Evolutionary conservation across 306 rosid genomes (phyloP), one percentile per base, ranked within the genome.

Genomic region (Mimosa bimucronata): DNA sequence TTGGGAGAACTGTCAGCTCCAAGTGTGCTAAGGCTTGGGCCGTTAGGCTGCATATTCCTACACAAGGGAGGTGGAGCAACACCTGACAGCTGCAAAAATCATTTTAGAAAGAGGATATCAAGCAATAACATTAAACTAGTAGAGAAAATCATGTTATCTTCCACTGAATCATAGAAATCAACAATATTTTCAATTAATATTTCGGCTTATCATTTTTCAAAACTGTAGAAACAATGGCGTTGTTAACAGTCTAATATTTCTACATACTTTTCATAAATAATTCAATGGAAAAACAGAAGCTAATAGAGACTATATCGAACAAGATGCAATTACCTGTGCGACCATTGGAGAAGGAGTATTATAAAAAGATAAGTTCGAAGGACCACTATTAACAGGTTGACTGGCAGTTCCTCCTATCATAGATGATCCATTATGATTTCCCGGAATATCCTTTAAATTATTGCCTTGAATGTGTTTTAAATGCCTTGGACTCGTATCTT

Each of bases 261-360:
- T 70, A 64, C 37, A 74, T 72, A 46, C 18, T 38, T 70, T 71
- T 16, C 73, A 79, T 21, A 25, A 58, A 40, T 23, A 21, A 69
- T 69, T 41, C 25, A 68, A 23, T 21, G 21, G 37, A 42, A 40
- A 23, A 12, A 21, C 21, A 23, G 21, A 69, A 29, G 79, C 16
- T 74, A 55, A 65, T 23, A 57, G n/a, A 78, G 7, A 58, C 40
- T 69, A 62, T 37, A 80, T 38, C 66, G 66, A 79, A 62, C 48
- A 61, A 72, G 66, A 71, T 72, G 73, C 65, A 70, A 85, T 71
- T 87, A 93, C 99, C 94, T 93, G 99, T 48, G 90, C 73, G 26
- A 85, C 89, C 85, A 90, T 87, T 78, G 98, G 99, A 58, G 98
- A 93, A 79, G 98, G 98, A 23, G 99, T 96, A 79, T 88, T 90